Evolutionary conservation across 331 rosid species (phyloP).

Genomic region (Rosa hybrid): DNA sequence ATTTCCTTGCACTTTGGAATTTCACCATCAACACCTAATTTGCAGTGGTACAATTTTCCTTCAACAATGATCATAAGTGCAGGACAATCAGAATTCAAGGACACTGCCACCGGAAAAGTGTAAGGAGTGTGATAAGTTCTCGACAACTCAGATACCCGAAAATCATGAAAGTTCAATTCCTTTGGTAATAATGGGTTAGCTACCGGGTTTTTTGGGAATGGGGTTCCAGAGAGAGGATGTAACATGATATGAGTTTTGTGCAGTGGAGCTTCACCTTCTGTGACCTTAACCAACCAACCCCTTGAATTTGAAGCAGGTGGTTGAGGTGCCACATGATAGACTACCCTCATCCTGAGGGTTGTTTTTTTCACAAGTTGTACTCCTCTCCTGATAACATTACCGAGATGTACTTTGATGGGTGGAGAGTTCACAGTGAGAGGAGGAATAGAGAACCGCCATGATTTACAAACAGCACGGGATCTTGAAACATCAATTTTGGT

Average conservation of each 20-base stretch:
- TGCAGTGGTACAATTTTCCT: background rate
- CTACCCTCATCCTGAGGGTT: background rate
- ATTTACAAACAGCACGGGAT: background rate
- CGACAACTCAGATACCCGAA: background rate
- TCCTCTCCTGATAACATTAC: background rate
- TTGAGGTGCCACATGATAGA: background rate
- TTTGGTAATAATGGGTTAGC: background rate
- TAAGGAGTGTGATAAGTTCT: background rate
- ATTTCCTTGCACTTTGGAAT: background rate
- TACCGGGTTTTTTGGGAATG: background rate
- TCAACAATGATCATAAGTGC: background rate
- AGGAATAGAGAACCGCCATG: background rate
- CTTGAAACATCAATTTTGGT: background rate
- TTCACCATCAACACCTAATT: background rate
- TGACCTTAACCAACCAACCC: background rate
- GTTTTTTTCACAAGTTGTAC: background rate
- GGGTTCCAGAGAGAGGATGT: background rate
- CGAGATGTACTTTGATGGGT: background rate
- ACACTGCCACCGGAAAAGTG: background rate
- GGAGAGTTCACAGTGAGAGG: background rate
- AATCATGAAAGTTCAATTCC: background rate
- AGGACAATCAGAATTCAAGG: background rate
- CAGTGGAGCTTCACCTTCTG: background rate
- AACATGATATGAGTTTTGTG: background rate
- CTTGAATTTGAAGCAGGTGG: background rate